Percentiles rank a stretch among this genome's conserved stretches.
phyloP scores from a whole-genome alignment of 2,329 filamentous ascomycete species.

The Cercospora nicotianae region DNA sequence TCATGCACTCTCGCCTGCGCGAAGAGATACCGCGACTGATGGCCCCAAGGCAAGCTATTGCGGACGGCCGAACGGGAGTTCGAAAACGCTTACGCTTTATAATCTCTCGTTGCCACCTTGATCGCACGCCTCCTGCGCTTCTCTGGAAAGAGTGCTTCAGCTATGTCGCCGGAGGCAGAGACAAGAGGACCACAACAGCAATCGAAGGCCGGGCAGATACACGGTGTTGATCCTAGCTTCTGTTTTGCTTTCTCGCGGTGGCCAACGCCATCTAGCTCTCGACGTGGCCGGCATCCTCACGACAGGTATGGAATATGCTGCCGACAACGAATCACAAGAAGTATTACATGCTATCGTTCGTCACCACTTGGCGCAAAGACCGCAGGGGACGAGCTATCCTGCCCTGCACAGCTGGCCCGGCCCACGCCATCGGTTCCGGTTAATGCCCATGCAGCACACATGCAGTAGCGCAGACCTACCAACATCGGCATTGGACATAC shows the following conservation, averaged over 20 bases:
- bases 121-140: background rate
- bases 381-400: background rate
- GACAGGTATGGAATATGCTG: background rate
- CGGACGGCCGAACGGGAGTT: background rate
- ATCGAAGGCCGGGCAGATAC: background rate
- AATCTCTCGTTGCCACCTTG: background rate
- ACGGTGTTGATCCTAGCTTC: background rate
- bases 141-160: background rate
- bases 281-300: background rate
- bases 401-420: background rate
- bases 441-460: slow-evolving; percentile 9
- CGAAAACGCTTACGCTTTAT: background rate
- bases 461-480: slow-evolving; percentile 5
- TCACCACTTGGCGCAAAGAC: background rate
- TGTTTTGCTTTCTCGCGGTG: background rate
- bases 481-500: background rate
- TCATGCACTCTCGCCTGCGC: background rate
- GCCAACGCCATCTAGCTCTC: background rate
- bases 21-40: background rate
- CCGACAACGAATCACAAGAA: background rate
- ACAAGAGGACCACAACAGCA: background rate
- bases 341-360: background rate
- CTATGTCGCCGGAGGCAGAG: background rate
- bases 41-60: background rate
- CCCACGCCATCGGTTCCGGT: background rate